A percentile compares a stretch with the other conserved stretches of the same genome.
phyloP scores from a whole-genome alignment of 129 eudicot species.

The Chrysanthemum lavandulifolium region DNA sequence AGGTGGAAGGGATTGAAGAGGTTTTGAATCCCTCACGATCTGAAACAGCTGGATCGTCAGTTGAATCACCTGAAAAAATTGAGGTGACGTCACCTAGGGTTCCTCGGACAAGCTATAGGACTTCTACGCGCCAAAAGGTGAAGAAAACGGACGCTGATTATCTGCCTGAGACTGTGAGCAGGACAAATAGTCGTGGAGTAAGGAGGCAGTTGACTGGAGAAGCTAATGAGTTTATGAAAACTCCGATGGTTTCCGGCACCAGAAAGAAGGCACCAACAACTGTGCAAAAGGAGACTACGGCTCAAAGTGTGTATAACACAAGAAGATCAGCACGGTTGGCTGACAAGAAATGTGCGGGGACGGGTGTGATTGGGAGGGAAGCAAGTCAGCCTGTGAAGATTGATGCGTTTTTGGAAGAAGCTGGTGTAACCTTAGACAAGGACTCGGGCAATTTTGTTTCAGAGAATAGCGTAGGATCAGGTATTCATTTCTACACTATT shows the following conservation, averaged over 20 bases:
- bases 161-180: conserved; percentile 26
- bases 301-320: conserved; percentile 46
- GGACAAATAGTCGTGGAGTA: conserved; percentile 33
- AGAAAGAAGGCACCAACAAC: conserved; percentile 34
- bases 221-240: conserved; percentile 28
- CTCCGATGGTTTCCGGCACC: conserved; percentile 29
- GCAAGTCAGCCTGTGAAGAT: conserved; percentile 22
- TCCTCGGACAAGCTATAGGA: conserved; percentile 43
- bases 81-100: conserved; percentile 28
- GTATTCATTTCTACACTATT: background rate
- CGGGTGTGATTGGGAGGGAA: conserved; percentile 11
- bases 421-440: background rate
- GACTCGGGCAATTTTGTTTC: conserved; percentile 2
- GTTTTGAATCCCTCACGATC: conserved; percentile 30
- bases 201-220: conserved; percentile 30
- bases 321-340: conserved; percentile 58
- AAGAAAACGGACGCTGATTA: conserved; percentile 19
- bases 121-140: conserved; percentile 30
- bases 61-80: conserved; percentile 44
- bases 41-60: conserved; percentile 38
- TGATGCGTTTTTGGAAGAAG: conserved; percentile 23
- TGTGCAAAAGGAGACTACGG: conserved; percentile 31
- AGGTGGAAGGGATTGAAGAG: conserved; percentile 79
- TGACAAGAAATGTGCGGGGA: conserved; percentile 26
- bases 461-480: conserved; percentile 5